These are phyloP conservation scores for Rhizopogon vinicolor DNA, from an alignment of 768 basidiomycete genomes.

Conservation along the genomic window DNA sequence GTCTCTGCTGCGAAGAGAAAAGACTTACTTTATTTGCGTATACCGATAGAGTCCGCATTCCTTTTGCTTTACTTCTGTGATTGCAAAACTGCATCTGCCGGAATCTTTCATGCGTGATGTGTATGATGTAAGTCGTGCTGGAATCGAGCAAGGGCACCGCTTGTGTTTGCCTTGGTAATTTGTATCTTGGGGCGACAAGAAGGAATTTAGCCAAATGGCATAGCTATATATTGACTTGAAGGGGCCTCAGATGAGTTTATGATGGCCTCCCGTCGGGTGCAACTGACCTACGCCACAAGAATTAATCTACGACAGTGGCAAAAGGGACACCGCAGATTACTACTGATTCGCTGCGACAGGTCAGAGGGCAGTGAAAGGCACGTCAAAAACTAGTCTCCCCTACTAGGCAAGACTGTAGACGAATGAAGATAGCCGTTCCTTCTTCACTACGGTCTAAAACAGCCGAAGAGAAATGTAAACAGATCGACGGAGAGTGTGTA, in stretches of 20 bases:
- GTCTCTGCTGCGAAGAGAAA: neutral
- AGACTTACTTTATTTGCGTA: neutral
- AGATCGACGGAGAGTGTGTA: neutral
- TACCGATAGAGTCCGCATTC: neutral
- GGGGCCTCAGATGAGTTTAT: too few relatives aligned
- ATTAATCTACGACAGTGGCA: too few relatives aligned
- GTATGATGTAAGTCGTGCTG: too few relatives aligned
- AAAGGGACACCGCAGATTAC: neutral
- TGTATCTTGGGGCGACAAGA: too few relatives aligned
- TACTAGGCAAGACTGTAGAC: too few relatives aligned
- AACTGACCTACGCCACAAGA: neutral
- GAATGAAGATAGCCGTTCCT: too few relatives aligned
- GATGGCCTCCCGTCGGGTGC: too few relatives aligned
- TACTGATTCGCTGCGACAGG: neutral
- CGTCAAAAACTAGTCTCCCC: too few relatives aligned
- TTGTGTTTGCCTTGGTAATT: too few relatives aligned
- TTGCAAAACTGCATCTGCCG: neutral
- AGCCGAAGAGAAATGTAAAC: neutral
- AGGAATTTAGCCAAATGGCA: too few relatives aligned
- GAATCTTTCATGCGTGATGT: neutral
- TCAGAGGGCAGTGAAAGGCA: neutral
- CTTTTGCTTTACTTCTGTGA: neutral
- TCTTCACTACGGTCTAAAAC: neutral
- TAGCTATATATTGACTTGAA: too few relatives aligned
- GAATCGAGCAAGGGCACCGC: too few relatives aligned